These are phyloP conservation scores for Podila epicladia DNA, from an alignment of 192 early-diverging fungal species.

Conservation along the genomic window DNA sequence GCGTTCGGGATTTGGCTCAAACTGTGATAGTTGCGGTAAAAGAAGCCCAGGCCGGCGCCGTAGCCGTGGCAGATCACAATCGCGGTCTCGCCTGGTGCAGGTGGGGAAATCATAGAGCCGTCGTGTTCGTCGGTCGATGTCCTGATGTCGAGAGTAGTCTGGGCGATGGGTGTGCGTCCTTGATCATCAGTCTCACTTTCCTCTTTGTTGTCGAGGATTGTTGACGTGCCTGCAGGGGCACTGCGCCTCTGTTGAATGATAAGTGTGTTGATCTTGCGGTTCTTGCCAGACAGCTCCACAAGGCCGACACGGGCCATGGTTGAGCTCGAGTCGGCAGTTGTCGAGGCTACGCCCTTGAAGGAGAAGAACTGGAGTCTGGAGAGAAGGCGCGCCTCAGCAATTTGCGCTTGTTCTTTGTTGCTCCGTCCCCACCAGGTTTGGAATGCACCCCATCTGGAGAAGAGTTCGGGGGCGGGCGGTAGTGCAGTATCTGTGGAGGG, in stretches of 20 bases:
- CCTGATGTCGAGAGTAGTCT: slow-evolving; percentile 46
- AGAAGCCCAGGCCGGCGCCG: slow-evolving; percentile 84
- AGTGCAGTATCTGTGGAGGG: slow-evolving; percentile 22
- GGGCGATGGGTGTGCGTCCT: slow-evolving; percentile 47
- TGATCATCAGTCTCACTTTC: slow-evolving; percentile 38
- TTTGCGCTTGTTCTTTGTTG: slow-evolving; percentile 35
- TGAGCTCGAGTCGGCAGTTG: slow-evolving; percentile 14
- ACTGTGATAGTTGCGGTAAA: slow-evolving; percentile 65
- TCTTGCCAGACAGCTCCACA: slow-evolving; percentile 62
- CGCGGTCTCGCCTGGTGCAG: slow-evolving; percentile 40
- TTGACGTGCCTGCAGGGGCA: not conserved
- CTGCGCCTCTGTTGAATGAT: slow-evolving; percentile 60
- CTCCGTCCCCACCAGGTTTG: slow-evolving; percentile 41
- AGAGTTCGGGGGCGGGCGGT: slow-evolving; percentile 35
- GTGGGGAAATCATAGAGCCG: slow-evolving; percentile 42
- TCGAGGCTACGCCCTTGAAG: slow-evolving; percentile 47
- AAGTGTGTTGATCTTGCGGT: slow-evolving; percentile 67
- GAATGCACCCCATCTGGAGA: slow-evolving; percentile 45
- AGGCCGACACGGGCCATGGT: slow-evolving; percentile 62
- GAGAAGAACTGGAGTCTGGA: slow-evolving; percentile 62
- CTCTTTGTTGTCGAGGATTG: not conserved
- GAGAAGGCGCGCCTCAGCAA: slow-evolving; percentile 68
- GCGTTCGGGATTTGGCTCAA: slow-evolving; percentile 63
- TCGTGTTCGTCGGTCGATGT: slow-evolving; percentile 21
- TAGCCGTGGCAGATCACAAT: slow-evolving; percentile 84